A percentile compares a stretch with the other conserved stretches of the same genome.
Conservation (phyloP, 495 filamentous ascomycete genomes). For the Lichenothelia convexa region DNA sequence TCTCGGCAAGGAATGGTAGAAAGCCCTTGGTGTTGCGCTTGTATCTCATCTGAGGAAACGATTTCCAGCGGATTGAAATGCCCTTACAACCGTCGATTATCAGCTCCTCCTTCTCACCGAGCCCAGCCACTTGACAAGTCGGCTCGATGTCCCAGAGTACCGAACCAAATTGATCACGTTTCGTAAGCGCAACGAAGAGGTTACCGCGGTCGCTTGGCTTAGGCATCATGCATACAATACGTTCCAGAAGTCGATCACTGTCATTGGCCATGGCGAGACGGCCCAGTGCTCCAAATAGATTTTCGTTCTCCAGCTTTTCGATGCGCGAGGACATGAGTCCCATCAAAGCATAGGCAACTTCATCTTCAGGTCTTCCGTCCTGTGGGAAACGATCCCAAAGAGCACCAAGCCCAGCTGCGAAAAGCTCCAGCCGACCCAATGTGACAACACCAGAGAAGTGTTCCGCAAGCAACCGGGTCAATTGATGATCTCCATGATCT, state of each 20-base stretch:
- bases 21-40: conserved; percentile 1
- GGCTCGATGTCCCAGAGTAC: conserved; percentile 5
- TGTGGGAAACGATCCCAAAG: background rate
- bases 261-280: conserved; percentile 4
- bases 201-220: background rate
- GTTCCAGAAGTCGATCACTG: conserved; percentile 2
- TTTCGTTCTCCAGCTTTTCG: background rate
- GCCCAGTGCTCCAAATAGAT: conserved; percentile 1
- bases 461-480: conserved; percentile 2
- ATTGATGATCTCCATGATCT: background rate
- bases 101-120: conserved; percentile 3
- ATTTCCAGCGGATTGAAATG: conserved; percentile 14
- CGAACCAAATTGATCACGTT: background rate
- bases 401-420: conserved; percentile 1
- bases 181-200: conserved; percentile 1
- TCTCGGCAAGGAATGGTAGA: conserved; percentile 3
- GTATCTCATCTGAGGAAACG: conserved; percentile 5
- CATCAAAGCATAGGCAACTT: conserved; percentile 3
- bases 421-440: conserved; percentile 1
- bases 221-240: conserved; percentile 4
- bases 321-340: conserved; percentile 2
- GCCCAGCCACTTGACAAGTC: conserved; percentile 1
- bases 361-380: background rate
- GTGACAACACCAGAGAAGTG: conserved; percentile 1
- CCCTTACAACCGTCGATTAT: conserved; percentile 3